Evolutionary conservation across 2,329 filamentous ascomycete species (phyloP).

Genomic region (Dryadomyces quercivorus): DNA sequence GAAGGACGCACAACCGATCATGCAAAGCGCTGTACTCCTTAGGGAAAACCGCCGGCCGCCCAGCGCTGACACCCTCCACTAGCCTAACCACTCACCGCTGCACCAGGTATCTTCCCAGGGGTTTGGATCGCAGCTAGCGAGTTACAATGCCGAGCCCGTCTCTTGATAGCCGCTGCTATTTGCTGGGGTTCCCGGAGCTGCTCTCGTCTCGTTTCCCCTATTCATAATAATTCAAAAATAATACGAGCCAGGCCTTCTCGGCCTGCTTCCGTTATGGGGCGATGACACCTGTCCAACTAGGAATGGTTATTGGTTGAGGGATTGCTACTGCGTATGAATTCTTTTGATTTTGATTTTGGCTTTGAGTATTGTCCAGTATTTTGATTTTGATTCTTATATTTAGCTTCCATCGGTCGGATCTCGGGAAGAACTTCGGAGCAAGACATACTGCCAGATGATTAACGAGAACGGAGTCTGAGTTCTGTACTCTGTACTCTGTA

Average conservation of each 20-base stretch:
- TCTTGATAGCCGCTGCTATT: slow-evolving; percentile 18
- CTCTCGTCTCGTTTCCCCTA: slow-evolving; percentile 3
- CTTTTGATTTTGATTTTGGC: too few relatives aligned
- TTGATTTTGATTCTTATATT: too few relatives aligned
- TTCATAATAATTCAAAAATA: background rate
- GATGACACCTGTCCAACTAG: too few relatives aligned
- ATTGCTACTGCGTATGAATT: too few relatives aligned
- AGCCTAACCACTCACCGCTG: background rate
- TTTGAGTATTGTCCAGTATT: too few relatives aligned
- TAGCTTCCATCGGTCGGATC: too few relatives aligned
- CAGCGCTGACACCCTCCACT: background rate
- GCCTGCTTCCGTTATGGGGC: background rate
- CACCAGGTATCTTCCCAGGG: slow-evolving; percentile 15
- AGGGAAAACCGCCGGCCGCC: background rate
- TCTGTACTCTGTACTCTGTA: too few relatives aligned
- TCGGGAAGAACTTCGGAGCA: too few relatives aligned
- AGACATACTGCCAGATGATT: too few relatives aligned
- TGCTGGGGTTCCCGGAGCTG: slow-evolving; percentile 12
- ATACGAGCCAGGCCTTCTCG: background rate
- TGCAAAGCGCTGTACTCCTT: background rate
- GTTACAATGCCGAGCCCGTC: slow-evolving; percentile 18
- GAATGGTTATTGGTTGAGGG: too few relatives aligned
- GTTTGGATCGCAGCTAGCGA: slow-evolving; percentile 20
- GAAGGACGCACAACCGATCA: background rate
- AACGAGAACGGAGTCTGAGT: too few relatives aligned